A percentile compares a stretch with the other conserved stretches of the same genome.
These are phyloP conservation scores for Beta lomatogona DNA, from an alignment of 179 eudicot genomes.

Conservation along the genomic window DNA sequence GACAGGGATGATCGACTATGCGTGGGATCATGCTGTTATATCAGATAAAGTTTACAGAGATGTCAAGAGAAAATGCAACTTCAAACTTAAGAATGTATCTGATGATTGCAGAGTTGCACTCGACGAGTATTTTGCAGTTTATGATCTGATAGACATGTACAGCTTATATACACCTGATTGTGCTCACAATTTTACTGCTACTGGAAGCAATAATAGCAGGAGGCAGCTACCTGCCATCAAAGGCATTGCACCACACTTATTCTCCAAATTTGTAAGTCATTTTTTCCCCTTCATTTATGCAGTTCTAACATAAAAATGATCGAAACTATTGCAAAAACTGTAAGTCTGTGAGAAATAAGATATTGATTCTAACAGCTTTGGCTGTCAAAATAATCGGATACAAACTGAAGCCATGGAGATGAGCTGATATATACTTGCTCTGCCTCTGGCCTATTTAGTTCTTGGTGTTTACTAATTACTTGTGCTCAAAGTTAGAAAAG, in stretches of 20 bases:
- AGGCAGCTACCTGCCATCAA: constrained; percentile 26
- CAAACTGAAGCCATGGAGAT: too few species aligned
- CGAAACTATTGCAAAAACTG: background rate
- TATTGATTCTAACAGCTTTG: too few species aligned
- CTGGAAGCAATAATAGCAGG: background rate
- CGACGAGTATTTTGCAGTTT: constrained; percentile 57
- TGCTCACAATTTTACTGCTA: constrained; percentile 25
- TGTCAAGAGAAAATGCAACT: constrained; percentile 57
- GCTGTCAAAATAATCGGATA: too few species aligned
- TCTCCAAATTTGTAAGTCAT: constrained; percentile 63
- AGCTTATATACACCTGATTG: constrained; percentile 75
- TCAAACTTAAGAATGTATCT: constrained; percentile 29
- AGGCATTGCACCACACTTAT: constrained; percentile 52
- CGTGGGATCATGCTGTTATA: constrained; percentile 90
- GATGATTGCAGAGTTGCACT: constrained; percentile 44
- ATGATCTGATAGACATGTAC: constrained; percentile 83
- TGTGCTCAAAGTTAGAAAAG: too few species aligned
- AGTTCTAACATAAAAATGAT: background rate
- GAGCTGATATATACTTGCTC: too few species aligned
- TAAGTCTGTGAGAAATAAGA: too few species aligned
- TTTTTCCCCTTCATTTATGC: too few species aligned
- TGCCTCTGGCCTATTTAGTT: too few species aligned
- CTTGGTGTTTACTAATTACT: too few species aligned
- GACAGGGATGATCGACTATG: constrained; percentile 79
- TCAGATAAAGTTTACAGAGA: constrained; percentile 56